Conservation (phyloP, 2,329 filamentous ascomycete species). For the Periconia macrospinosa region DNA sequence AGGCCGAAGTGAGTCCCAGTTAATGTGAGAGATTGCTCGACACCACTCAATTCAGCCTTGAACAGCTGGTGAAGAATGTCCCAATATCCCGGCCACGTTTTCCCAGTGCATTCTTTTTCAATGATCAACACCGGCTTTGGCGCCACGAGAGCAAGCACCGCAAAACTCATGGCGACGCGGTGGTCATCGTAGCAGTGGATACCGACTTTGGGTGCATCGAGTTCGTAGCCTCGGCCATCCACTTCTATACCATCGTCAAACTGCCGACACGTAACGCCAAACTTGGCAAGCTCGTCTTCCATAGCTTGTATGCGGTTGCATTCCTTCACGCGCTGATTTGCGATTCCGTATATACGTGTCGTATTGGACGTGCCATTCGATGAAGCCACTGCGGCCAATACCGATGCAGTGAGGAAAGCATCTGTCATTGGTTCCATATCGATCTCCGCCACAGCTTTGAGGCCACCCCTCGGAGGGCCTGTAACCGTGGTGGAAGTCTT, state of each 20-base stretch:
- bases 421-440: constrained; percentile 99
- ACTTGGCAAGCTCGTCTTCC: constrained; percentile 92
- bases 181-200: constrained; percentile 97
- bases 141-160: constrained; percentile 75
- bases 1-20: constrained; percentile 41
- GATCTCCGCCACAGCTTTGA: constrained; percentile 77
- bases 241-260: constrained; percentile 92
- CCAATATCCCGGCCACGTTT: constrained; percentile 99
- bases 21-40: constrained; percentile 55
- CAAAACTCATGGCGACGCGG: constrained; percentile 97
- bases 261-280: constrained; percentile 82
- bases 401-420: constrained; percentile 92
- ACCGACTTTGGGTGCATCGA: constrained; percentile 58
- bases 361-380: constrained; percentile 63
- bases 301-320: constrained; percentile 96
- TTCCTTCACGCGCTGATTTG: constrained; percentile 97
- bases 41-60: constrained; percentile 73
- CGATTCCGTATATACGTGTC: constrained; percentile 89
- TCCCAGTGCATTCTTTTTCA: constrained; percentile 90
- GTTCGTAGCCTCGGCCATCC: constrained; percentile 58
- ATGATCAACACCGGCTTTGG: constrained; percentile 74
- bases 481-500: constrained; percentile 88
- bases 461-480: constrained; percentile 72
- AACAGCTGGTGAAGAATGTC: constrained; percentile 81
- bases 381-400: constrained; percentile 84